These are phyloP conservation scores for Sporothrix pallida DNA, from an alignment of 2,329 filamentous ascomycete genomes.

Conservation along the genomic window DNA sequence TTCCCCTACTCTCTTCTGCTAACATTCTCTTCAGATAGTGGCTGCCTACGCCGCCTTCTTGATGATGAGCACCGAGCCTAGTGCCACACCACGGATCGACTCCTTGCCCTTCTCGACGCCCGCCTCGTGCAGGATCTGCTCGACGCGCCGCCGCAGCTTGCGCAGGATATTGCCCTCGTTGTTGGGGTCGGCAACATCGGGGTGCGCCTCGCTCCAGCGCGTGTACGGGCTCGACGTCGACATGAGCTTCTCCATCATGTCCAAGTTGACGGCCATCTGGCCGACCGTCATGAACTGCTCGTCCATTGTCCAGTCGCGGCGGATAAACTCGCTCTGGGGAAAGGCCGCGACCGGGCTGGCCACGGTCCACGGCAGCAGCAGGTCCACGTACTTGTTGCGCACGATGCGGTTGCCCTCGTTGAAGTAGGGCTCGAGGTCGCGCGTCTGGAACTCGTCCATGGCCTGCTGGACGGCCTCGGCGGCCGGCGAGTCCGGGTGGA, in stretches of 20 bases:
- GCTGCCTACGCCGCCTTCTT: slow-evolving; percentile 8
- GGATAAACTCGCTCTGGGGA: slow-evolving; percentile 47
- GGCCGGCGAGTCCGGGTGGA: slow-evolving; percentile 48
- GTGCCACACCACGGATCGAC: slow-evolving; percentile 13
- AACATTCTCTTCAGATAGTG: background rate
- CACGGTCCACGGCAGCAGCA: slow-evolving; percentile 58
- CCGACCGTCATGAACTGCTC: slow-evolving; percentile 33
- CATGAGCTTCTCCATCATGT: slow-evolving; percentile 47
- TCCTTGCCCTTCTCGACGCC: slow-evolving; percentile 48
- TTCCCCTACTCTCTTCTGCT: background rate
- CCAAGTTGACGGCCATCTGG: slow-evolving; percentile 38
- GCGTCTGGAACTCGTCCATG: slow-evolving; percentile 47
- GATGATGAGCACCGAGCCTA: slow-evolving; percentile 28
- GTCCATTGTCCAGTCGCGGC: slow-evolving; percentile 52
- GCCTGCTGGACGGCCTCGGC: slow-evolving; percentile 49
- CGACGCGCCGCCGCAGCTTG: slow-evolving; percentile 34
- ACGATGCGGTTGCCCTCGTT: slow-evolving; percentile 52
- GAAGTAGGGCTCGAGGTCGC: slow-evolving; percentile 48
- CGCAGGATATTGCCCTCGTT: slow-evolving; percentile 48
- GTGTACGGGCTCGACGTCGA: slow-evolving; percentile 50
- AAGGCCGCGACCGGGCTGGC: slow-evolving; percentile 47
- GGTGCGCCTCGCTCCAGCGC: slow-evolving; percentile 54
- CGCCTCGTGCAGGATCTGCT: slow-evolving; percentile 42
- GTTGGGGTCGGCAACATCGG: slow-evolving; percentile 43
- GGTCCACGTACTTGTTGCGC: slow-evolving; percentile 49